Evolutionary conservation across 2,329 filamentous ascomycete genomes (phyloP), one percentile per base, ranked within the genome.

Genomic region (Colletotrichum simmondsii): DNA sequence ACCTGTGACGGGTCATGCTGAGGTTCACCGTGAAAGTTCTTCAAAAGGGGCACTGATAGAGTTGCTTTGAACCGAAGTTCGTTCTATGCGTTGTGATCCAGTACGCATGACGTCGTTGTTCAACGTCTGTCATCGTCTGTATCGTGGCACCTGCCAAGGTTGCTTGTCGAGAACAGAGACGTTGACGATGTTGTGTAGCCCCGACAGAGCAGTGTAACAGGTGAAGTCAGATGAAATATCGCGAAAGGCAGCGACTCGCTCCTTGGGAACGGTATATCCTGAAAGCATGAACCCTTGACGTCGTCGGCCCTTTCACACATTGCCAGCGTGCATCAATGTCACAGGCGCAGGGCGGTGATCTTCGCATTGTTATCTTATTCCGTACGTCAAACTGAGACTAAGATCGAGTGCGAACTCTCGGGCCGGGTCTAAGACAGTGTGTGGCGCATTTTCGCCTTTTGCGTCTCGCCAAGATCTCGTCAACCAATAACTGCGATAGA

Each of bases 381-480:
- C 91, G 76, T 92, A 92, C 79, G 91, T 91, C 32, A 92, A 81
- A 0, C 90, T 92, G 69, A 92, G 79, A 62, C 87, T 89, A 1
- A 90, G 91, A 75, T 91, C 91, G 35, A 92, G 83, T 0, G 90
- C 90, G 74, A 89, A 92, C 2, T 90, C 87, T 75, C 90, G 89
- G 78, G 91, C 92, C 78, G 92, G 91, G 4, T 88, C 84, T 16
- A 88, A 87, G 0, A 90, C 88, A 71, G 92, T 90, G 52, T 92
- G 82, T 54, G 91, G 89, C 4, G 85, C 76, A 10, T 85, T 83
- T 5, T 90, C 90, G 42, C 26, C 85, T 81, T 46, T 88, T 84
- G 73, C 85, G 87, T 75, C 91, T 87, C 12, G 84, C 80, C 64
- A 91, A 82, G 68, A 92, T 84, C 74, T 92, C 91, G 67, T 86